Evolutionary conservation across 164 flowering plant genomes (phyloP).

Genomic region (Aristolochia californica): DNA sequence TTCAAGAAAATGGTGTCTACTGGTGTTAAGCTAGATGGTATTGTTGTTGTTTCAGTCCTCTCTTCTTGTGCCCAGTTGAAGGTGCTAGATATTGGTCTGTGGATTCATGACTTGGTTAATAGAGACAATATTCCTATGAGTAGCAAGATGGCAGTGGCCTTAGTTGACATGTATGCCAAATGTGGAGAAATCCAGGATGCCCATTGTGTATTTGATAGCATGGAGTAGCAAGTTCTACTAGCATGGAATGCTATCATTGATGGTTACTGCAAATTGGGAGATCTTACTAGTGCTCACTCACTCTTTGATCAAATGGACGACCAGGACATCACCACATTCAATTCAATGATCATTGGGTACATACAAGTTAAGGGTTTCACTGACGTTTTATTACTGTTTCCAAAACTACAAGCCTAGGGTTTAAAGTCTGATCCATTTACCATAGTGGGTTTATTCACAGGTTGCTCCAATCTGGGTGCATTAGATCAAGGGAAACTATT

Average conservation of each 20-base stretch:
- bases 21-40: constrained; percentile 13
- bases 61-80: constrained; percentile 11
- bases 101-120: too few species aligned
- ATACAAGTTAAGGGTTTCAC: constrained; percentile 13
- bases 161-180: too few species aligned
- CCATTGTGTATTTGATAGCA: constrained; percentile 11
- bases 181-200: constrained; percentile 18
- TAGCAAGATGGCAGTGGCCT: too few species aligned
- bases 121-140: too few species aligned
- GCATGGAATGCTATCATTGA: constrained; percentile 11
- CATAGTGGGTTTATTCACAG: constrained; percentile 24
- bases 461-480: constrained; percentile 28
- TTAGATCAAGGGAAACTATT: constrained; percentile 25
- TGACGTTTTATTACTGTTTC: constrained; percentile 19
- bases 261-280: constrained; percentile 11
- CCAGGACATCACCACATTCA: constrained; percentile 23
- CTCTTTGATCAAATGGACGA: constrained; percentile 12
- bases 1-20: constrained; percentile 12
- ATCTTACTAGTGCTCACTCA: constrained; percentile 1
- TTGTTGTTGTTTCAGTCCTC: constrained; percentile 12
- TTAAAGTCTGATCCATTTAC: constrained; percentile 21
- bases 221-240: constrained; percentile 4
- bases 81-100: constrained; percentile 8
- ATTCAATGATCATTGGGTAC: constrained; percentile 25
- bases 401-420: constrained; percentile 14